A percentile compares a stretch with the other conserved stretches of the same genome.
phyloP scores from a whole-genome alignment of 1,284 basidiomycete genomes.

The Cronartium ribicola region DNA sequence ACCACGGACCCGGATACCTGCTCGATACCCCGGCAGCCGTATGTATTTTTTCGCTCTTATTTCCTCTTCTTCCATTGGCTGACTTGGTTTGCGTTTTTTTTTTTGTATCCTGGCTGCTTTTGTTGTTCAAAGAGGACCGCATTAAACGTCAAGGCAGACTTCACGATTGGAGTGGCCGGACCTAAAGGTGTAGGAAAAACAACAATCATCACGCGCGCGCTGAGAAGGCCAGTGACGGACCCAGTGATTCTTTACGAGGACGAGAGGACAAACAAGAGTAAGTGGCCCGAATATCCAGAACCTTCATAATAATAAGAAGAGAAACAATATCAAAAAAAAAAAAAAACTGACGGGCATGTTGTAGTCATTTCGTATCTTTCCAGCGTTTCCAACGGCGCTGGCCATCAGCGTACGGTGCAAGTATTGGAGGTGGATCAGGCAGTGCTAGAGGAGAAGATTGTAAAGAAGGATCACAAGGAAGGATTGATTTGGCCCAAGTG shows the following conservation, averaged over 20 bases:
- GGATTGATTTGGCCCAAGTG: conserved; percentile 47
- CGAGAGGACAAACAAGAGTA: conserved; percentile 10
- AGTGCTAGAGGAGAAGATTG: conserved; percentile 39
- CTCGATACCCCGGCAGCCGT: background rate
- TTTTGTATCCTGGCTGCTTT: conserved; percentile 1
- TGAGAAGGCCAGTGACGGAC: conserved; percentile 31
- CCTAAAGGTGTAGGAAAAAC: conserved; percentile 49
- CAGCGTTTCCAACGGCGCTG: conserved; percentile 43
- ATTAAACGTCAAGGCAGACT: conserved; percentile 25
- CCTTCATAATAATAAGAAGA: background rate
- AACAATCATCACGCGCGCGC: conserved; percentile 47
- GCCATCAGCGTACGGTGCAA: conserved; percentile 44
- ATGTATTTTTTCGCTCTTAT: background rate
- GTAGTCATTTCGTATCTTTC: conserved; percentile 45
- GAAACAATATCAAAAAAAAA: too few species aligned
- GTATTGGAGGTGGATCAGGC: conserved; percentile 48
- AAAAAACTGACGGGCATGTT: background rate
- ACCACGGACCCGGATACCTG: background rate
- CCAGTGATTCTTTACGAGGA: conserved; percentile 20
- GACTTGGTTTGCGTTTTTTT: background rate
- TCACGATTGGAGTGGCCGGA: conserved; percentile 47
- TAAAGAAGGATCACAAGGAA: conserved; percentile 38
- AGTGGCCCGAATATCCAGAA: background rate
- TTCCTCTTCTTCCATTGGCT: background rate
- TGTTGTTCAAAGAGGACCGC: conserved; percentile 2